These are phyloP conservation scores for Linderina pennispora DNA, from an alignment of 192 early-diverging fungal species.

Conservation along the genomic window DNA sequence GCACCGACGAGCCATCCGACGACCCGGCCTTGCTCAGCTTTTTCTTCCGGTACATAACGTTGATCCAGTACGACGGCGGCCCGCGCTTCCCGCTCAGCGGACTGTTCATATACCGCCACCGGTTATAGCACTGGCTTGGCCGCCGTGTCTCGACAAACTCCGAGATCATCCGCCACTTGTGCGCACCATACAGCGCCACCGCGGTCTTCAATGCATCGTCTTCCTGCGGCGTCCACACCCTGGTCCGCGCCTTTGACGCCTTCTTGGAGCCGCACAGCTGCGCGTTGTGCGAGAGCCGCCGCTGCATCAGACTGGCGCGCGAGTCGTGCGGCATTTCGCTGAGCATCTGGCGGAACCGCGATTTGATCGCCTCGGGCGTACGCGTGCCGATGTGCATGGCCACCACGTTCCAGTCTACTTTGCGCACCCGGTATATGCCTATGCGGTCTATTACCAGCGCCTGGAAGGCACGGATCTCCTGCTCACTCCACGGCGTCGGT, in stretches of 20 bases:
- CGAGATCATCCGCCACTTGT: slow-evolving; percentile 12
- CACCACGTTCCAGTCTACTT: neutral
- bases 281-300: too few species aligned
- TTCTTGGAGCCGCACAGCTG: too few species aligned
- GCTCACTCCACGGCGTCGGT: neutral
- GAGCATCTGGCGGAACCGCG: neutral
- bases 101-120: slow-evolving; percentile 9
- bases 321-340: too few species aligned
- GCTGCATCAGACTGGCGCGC: too few species aligned
- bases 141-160: slow-evolving; percentile 23
- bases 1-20: neutral
- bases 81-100: slow-evolving; percentile 5
- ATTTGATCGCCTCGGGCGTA: neutral
- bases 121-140: slow-evolving; percentile 8
- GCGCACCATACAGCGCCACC: slow-evolving; percentile 15
- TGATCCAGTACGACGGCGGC: slow-evolving; percentile 12
- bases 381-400: neutral
- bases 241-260: too few species aligned
- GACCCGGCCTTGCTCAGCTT: neutral
- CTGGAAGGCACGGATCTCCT: neutral
- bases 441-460: too few species aligned
- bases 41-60: neutral
- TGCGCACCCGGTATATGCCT: too few species aligned
- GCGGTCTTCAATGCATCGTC: slow-evolving; percentile 28
- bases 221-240: slow-evolving; percentile 18